Evolutionary conservation across 1,139 yeast species (phyloP), one percentile per base, ranked within the genome.

Genomic region (Lodderomyces elongisporus): DNA sequence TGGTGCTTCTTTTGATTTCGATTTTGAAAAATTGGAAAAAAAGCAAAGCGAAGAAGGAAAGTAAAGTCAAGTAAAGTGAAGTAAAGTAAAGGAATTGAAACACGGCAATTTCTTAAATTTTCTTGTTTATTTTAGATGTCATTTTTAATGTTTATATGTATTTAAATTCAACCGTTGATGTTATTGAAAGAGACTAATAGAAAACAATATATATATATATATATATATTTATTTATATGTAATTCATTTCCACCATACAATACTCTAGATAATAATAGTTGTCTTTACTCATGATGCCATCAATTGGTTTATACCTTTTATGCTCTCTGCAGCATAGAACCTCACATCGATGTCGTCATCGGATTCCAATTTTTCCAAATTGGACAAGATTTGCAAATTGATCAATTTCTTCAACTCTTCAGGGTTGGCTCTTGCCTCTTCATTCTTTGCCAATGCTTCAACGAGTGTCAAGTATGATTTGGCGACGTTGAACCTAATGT

Each of bases 401-500:
- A 85, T 71, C 40, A 80, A 58, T 32, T 64, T 62, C 23, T 55
- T 50, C 34, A 47, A 49, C 28, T 55, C 63, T 6, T 48, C 52
- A 28, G 47, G 47, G 32, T 52, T 52, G 25, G 51, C 47, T 14
- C 43, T 35, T 33, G 37, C 50, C 23, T 50, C 41, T 32, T 26
- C 28, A 21, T 28, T n/a, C 21, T 35, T 29, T 25, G 14, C 3
- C 46, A 77, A 68, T 24, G 74, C 69, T 54, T 75, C 72, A 27
- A 74, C 79, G 33, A 85, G 64, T 14, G 71, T 67, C 29, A 77
- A 70, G 52, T 83, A 79, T 20, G 95, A 77, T 58, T 85, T 88
- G 17, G 98, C 97, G 43, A 85, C 89, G 57, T 89, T 91, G 66
- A 91, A 91, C 54, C 96, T 74, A 46, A 91, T 89, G 58, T 91